Base-by-base conservation (phyloP, 345 rosid species). In the Gossypium raimondii region DNA sequence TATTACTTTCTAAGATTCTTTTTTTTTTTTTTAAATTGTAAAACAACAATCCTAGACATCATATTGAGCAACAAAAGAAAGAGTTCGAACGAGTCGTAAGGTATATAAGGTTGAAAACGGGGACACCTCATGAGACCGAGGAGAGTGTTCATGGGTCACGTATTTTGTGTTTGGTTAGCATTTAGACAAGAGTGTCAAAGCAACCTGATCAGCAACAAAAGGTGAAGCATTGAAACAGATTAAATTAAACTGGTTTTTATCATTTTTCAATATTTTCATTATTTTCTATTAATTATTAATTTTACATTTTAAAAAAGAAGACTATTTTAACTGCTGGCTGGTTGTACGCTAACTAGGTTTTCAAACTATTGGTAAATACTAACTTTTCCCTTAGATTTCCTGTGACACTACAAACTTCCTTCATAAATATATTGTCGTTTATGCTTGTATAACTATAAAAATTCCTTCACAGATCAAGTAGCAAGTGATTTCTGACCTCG, bases 401-500 rank as follows among this genome's bases (percentile, higher is more conserved):
- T 24, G 38, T 47, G 14, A 47, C 43, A 7, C 20, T 22, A 47
- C 48, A 67, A 67, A 45, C 47, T 47, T 67, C 38, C 56, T 67
- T 67, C 55, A 47, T 22, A 67, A 12, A 45, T 67, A 8, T 7
- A 12, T 47, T 18, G 20, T 13, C 53, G 7, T 66, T 22, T 18
- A 18, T 66, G 8, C 29, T 22, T 13, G 38, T 20, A 44, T 45
- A 7, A 45, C 38, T 66, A 67, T 20, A 45, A 22, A n/a, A 7
- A 47, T 67, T 67, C 57, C 56, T 13, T 22, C 34, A 66, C 11
- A n/a, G 17, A 27, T 66, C 53, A 47, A 47, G 55, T 52, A 29
- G 17, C 43, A 57, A 27, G 59, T 24, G 66, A 48, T 45, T 58
- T 24, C 86, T 57, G 61, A 87, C 99, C 99, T 95, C 62, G 98